These are phyloP conservation scores for Alternaria arborescens DNA, from an alignment of 2,329 filamentous ascomycete genomes.

Conservation along the genomic window DNA sequence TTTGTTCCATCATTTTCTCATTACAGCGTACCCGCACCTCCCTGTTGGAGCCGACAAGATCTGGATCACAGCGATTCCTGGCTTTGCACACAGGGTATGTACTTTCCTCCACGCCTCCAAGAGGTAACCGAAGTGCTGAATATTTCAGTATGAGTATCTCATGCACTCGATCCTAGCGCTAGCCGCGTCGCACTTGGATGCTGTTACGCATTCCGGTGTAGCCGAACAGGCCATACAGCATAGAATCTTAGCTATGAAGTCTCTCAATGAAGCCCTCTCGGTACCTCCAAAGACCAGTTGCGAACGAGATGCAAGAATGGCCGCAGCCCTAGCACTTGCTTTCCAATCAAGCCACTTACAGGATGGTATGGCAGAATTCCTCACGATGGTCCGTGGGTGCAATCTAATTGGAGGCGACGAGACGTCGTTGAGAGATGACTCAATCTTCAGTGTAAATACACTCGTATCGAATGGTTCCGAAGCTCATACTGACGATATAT, in stretches of 20 bases:
- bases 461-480: accelerated
- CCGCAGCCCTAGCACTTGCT: constrained; percentile 47
- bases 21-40: constrained; percentile 69
- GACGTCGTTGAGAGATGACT: constrained; percentile 28
- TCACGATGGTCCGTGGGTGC: constrained; percentile 51
- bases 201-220: constrained; percentile 60
- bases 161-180: constrained; percentile 76
- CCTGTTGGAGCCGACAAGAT: constrained; percentile 71
- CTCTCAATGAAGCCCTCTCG: constrained; percentile 50
- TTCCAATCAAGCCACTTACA: constrained; percentile 51
- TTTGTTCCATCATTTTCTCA: constrained; percentile 73
- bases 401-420: constrained; percentile 46
- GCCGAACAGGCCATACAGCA: constrained; percentile 68
- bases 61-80: constrained; percentile 73
- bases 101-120: neutral
- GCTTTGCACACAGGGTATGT: constrained; percentile 70
- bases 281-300: constrained; percentile 40
- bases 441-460: constrained; percentile 41
- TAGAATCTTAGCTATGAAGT: constrained; percentile 69
- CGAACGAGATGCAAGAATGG: constrained; percentile 51
- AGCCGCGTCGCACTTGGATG: constrained; percentile 70
- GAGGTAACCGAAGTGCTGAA: constrained; percentile 14
- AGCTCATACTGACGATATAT: neutral
- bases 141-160: constrained; percentile 66
- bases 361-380: constrained; percentile 48